Evolutionary conservation across 305 asterid species (phyloP), one percentile per base, ranked within the genome.

Genomic region (Fraxinus sp.): DNA sequence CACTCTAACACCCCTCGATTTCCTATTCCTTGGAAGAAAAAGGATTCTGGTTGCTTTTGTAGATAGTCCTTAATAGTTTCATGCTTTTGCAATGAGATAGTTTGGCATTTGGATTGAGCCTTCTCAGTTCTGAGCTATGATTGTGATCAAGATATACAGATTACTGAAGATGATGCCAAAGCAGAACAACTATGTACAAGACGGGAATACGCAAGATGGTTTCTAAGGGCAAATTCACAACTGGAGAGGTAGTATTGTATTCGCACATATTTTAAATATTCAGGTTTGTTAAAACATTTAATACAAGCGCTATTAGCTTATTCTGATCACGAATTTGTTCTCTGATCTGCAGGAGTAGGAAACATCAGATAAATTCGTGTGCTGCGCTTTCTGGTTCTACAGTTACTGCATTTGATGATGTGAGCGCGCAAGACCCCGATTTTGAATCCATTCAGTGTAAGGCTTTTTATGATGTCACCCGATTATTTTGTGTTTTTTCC

Each of bases 121-220:
- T 74, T 77, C 80, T 84, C 86, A 81, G 83, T 80, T 87, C 78
- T 74, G 13, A 74, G 39, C 88, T 86, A 81, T 87, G 84, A 79
- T 78, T 85, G 78, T 75, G 46, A 59, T 81, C 86, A 89, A 87
- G 88, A 81, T 83, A 66, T 90, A 83, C 96, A 96, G 99, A 92
- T 96, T 66, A 89, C 92, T 85, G 97, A 92, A 87, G 97, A 91
- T 77, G 93, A 88, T 85, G 90, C 87, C 32, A 90, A 86, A 84
- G 94, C 94, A 80, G 94, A 90, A 77, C 95, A 93, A 86, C 86
- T 96, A 20, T 96, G 98, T 83, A 93, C 97, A 35, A 91, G 97
- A 86, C 91, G 99, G 87, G 97, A 94, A 86, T 93, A 91, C 77
- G 97, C 99, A 62, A 90, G 97, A 74, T 96, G 98, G 99, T 85